Conservation (phyloP, 805 yeast genomes). For the Middelhovenomyces tepae region DNA sequence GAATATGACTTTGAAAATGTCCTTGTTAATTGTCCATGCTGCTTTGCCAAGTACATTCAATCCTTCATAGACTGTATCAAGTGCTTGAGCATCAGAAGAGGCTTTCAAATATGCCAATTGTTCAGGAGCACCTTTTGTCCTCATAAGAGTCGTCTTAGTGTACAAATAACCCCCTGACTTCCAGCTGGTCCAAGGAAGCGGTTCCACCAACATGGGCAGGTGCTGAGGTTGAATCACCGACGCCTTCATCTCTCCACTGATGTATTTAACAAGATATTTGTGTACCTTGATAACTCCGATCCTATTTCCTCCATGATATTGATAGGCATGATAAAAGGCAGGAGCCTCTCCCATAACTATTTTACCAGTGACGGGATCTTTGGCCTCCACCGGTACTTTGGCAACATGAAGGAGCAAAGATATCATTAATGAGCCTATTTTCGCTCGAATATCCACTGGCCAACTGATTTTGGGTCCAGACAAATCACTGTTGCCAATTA, state of each 20-base stretch:
- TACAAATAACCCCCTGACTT: constrained; percentile 79
- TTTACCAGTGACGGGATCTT: constrained; percentile 69
- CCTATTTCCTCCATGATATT: constrained; percentile 67
- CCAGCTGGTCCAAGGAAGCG: constrained; percentile 80
- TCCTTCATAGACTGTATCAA: constrained; percentile 67
- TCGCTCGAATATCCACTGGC: constrained; percentile 53
- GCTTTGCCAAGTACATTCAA: constrained; percentile 79
- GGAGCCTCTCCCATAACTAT: constrained; percentile 69
- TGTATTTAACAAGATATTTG: constrained; percentile 50
- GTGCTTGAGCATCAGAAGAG: constrained; percentile 59
- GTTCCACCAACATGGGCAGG: constrained; percentile 86
- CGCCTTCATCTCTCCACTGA: constrained; percentile 59
- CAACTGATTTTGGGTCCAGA: constrained; percentile 30
- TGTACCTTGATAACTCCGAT: constrained; percentile 78
- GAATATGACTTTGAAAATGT: constrained; percentile 58
- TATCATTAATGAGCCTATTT: constrained; percentile 72
- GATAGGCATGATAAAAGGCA: constrained; percentile 84
- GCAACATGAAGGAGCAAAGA: constrained; percentile 75
- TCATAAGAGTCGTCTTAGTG: constrained; percentile 52
- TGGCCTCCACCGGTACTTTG: constrained; percentile 66
- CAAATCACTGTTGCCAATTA: constrained; percentile 25
- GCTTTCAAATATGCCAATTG: constrained; percentile 82
- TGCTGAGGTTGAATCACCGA: constrained; percentile 71
- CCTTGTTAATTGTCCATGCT: constrained; percentile 84
- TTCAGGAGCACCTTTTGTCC: constrained; percentile 81